Conservation (phyloP, 768 basidiomycete genomes). For the Lactifluus hygrophoroides region DNA sequence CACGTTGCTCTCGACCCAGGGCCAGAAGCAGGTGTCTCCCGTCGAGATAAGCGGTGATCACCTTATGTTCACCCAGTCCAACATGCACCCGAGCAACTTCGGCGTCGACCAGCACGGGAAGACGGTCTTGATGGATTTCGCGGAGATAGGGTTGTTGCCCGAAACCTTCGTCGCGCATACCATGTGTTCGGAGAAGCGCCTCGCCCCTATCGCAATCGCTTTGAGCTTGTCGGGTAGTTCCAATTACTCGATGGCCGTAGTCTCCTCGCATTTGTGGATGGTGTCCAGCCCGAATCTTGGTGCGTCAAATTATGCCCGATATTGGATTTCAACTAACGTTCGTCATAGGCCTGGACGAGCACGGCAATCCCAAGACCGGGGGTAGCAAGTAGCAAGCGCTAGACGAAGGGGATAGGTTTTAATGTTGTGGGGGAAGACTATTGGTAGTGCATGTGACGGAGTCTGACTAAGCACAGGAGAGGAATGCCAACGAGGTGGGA, state of each 20-base stretch:
- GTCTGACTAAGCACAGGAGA: too few species aligned
- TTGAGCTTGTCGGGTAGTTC: background rate
- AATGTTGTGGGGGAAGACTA: too few species aligned
- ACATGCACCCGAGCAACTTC: slow-evolving; percentile 27
- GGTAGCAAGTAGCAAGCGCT: background rate
- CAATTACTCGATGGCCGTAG: background rate
- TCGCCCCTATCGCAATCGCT: background rate
- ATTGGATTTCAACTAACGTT: background rate
- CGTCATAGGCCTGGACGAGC: background rate
- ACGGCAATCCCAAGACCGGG: background rate
- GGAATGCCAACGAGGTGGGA: too few species aligned
- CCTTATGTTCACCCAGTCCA: slow-evolving; percentile 27
- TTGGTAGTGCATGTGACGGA: too few species aligned
- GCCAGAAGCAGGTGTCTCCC: background rate
- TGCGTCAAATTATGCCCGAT: background rate
- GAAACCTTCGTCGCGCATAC: slow-evolving; percentile 20
- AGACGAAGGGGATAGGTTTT: background rate
- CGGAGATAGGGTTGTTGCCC: slow-evolving; percentile 24
- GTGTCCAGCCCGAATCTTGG: background rate
- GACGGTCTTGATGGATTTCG: slow-evolving; percentile 26
- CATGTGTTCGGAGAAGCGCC: background rate
- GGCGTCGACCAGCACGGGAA: slow-evolving; percentile 24
- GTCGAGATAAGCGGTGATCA: slow-evolving; percentile 19
- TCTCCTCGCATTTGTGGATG: background rate
- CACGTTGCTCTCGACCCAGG: background rate